Evolutionary conservation across 129 eudicot genomes (phyloP), one percentile per base, ranked within the genome.

Genomic region (Pseudognaphalium luteoalbum): DNA sequence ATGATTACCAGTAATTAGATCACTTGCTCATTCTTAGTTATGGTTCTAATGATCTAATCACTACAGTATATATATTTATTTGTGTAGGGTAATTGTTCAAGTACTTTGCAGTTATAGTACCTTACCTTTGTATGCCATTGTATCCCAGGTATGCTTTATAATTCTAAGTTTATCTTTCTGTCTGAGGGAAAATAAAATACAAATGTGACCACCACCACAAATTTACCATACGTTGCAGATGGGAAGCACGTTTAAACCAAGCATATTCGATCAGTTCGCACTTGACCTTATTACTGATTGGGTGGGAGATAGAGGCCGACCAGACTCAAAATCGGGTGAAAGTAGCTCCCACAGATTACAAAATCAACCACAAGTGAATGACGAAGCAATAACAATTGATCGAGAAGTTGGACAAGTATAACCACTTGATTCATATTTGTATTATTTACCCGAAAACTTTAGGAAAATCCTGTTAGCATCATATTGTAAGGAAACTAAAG

Each of bases 21-120:
- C 41, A 7, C 41, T 35, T 35, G 41, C 9, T 0, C 7, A 35
- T 35, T 35, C 47, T 3, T 9, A 41, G 17, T 54, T 54, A 54
- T 54, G 25, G 19, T 54, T 54, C 22, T 2, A 30, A 30, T 3
- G 33, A n/a, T 30, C 33, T 57, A 57, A 57, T 9, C 11, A n/a
- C 62, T 66, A 25, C 28, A 25, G 28, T 25, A 66, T 19, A 1
- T 6, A 50, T 56, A 66, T 19, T 3, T 6, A 50, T 56, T 6
- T 75, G 34, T 74, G 76, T 77, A 91, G 97, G 79, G 78, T 85
- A 34, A 82, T 91, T 71, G 97, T 91, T 61, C 93, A 91, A 82
- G 88, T 91, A 32, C 86, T 91, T 22, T 91, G 97, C 86, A 88
- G 97, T 79, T 88, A 88, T 68, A 91, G 91, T 78, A 91, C 97